Conservation (phyloP, 2,329 filamentous ascomycete genomes). For the Colletotrichum australisinense region DNA sequence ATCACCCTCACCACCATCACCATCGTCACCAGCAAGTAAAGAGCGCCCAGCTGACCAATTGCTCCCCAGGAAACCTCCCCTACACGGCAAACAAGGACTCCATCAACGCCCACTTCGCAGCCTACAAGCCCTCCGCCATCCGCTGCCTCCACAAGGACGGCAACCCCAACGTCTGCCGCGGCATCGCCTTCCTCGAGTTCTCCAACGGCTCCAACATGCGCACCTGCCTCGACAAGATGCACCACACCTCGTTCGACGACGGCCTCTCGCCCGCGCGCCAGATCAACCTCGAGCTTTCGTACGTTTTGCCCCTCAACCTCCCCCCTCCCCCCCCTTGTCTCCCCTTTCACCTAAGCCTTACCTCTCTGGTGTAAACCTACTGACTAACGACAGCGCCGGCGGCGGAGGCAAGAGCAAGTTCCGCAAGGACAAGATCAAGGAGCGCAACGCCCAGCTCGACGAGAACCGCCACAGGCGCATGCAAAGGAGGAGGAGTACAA, state of each 20-base stretch:
- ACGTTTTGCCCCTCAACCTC: slow-evolving; percentile 47
- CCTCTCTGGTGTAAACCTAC: not conserved
- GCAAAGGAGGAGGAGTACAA: slow-evolving; percentile 54
- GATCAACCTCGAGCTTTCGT: slow-evolving; percentile 95
- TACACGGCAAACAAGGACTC: slow-evolving; percentile 80
- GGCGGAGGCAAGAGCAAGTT: slow-evolving; percentile 83
- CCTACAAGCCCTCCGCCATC: slow-evolving; percentile 76
- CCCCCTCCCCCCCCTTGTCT: not conserved
- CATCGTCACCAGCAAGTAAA: not conserved
- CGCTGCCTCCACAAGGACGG: slow-evolving; percentile 79
- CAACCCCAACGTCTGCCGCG: slow-evolving; percentile 73
- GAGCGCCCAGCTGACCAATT: slow-evolving; percentile 34
- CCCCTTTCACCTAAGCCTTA: not conserved
- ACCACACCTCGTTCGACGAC: slow-evolving; percentile 82
- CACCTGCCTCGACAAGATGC: slow-evolving; percentile 89
- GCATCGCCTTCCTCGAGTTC: slow-evolving; percentile 92
- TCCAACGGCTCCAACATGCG: slow-evolving; percentile 89
- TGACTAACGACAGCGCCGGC: slow-evolving; percentile 69
- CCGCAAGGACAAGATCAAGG: slow-evolving; percentile 80
- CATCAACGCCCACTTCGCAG: slow-evolving; percentile 81
- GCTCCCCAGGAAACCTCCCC: slow-evolving; percentile 79
- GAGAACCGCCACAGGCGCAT: slow-evolving; percentile 68
- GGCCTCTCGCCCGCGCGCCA: slow-evolving; percentile 68
- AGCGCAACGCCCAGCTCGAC: slow-evolving; percentile 88
- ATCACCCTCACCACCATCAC: not conserved